phyloP scores from a whole-genome alignment of 164 flowering plant species.

The Pachysandra terminalis region DNA sequence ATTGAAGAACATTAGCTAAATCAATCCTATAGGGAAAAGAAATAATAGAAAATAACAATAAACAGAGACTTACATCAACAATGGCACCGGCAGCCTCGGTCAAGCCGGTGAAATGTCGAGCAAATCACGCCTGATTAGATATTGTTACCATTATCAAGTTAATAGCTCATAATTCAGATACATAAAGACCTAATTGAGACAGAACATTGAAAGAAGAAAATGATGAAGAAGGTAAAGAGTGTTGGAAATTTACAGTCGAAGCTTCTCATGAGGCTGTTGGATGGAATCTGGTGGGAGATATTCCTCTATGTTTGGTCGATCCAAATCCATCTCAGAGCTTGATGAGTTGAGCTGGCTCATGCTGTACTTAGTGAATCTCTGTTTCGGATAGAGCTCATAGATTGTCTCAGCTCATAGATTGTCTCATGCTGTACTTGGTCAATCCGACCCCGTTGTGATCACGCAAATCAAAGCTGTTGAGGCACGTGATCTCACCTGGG shows the following conservation, averaged over 20 bases:
- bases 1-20: not conserved
- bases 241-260: slow-evolving; percentile 52
- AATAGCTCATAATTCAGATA: not conserved
- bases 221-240: slow-evolving; percentile 1
- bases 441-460: too few species aligned
- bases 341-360: slow-evolving; percentile 27
- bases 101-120: slow-evolving; percentile 84
- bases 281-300: slow-evolving; percentile 74
- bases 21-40: not conserved
- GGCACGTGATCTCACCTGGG: too few species aligned
- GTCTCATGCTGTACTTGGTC: too few species aligned
- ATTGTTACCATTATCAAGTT: slow-evolving; percentile 1
- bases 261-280: slow-evolving; percentile 56
- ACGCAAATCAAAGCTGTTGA: too few species aligned
- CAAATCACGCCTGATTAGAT: slow-evolving; percentile 65
- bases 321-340: slow-evolving; percentile 69
- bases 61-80: slow-evolving; percentile 61
- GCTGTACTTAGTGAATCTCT: not conserved
- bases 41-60: not conserved
- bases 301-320: slow-evolving; percentile 84
- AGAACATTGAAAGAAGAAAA: not conserved
- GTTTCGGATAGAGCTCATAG: not conserved
- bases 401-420: not conserved
- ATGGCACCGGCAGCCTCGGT: slow-evolving; percentile 97
- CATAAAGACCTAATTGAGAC: not conserved